Percentiles rank a stretch among this genome's conserved stretches.
Evolutionary conservation across 2,329 filamentous ascomycete species (phyloP).

Genomic region (Colletotrichum karsti): DNA sequence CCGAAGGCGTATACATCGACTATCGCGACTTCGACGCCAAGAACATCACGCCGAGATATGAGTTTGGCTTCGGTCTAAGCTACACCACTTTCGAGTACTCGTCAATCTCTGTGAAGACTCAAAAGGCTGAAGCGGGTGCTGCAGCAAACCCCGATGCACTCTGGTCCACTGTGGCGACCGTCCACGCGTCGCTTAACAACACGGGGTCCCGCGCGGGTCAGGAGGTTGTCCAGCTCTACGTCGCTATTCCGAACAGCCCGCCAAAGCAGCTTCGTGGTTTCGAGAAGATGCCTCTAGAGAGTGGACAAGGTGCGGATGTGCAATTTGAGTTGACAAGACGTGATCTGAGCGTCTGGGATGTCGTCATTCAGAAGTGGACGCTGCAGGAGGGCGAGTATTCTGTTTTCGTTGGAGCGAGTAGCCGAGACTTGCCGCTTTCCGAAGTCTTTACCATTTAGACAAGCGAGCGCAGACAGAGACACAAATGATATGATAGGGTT

Average conservation of each 20-base stretch:
- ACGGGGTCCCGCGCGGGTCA: constrained; percentile 50
- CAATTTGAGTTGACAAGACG: constrained; percentile 65
- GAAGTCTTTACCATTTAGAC: neutral
- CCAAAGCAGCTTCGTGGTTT: constrained; percentile 71
- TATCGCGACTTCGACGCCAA: constrained; percentile 62
- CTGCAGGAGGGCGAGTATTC: constrained; percentile 54
- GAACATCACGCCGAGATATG: constrained; percentile 58
- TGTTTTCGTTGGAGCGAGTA: constrained; percentile 57
- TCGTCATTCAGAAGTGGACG: constrained; percentile 67
- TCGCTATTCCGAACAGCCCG: constrained; percentile 56
- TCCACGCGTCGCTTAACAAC: constrained; percentile 50
- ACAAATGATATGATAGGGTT: no score
- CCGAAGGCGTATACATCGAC: constrained; percentile 60
- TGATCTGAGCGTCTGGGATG: constrained; percentile 75
- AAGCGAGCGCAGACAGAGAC: no score
- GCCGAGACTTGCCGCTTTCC: constrained; percentile 51
- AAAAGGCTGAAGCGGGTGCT: constrained; percentile 33
- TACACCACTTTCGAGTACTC: constrained; percentile 63
- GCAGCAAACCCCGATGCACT: constrained; percentile 54
- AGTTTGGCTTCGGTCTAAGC: constrained; percentile 64
- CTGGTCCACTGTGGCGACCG: constrained; percentile 53
- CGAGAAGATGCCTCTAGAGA: constrained; percentile 34
- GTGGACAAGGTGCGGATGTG: constrained; percentile 42
- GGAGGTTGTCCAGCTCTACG: constrained; percentile 59
- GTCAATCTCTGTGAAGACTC: constrained; percentile 43